A percentile compares a stretch with the other conserved stretches of the same genome.
These are phyloP conservation scores for Fusarium sp. DNA, from an alignment of 2,329 filamentous ascomycete genomes.

Conservation along the genomic window DNA sequence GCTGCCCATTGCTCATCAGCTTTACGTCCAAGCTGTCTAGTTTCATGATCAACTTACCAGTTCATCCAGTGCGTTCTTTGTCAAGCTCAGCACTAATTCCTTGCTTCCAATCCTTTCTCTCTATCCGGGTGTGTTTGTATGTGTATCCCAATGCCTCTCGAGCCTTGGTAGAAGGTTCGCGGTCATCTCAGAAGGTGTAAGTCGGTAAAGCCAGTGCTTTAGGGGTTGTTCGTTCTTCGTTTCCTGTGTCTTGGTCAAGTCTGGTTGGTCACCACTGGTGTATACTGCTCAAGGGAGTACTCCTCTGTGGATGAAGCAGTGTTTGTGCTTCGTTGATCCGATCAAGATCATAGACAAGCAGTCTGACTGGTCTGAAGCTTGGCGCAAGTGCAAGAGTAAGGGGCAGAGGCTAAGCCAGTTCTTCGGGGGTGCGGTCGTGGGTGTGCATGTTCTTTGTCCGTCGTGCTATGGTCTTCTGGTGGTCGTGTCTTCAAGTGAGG, in stretches of 20 bases:
- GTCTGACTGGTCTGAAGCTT: background rate
- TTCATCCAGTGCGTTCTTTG: background rate
- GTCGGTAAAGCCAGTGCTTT: background rate
- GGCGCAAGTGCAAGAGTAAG: background rate
- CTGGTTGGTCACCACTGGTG: background rate
- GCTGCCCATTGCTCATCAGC: background rate
- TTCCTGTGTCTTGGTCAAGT: background rate
- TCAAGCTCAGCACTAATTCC: background rate
- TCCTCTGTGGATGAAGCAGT: background rate
- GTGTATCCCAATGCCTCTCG: background rate
- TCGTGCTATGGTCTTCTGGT: background rate
- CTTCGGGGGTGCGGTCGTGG: background rate
- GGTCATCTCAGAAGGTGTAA: no score
- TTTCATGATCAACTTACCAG: background rate
- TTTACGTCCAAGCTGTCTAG: background rate
- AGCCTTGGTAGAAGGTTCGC: background rate
- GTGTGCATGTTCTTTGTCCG: background rate
- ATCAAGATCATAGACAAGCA: background rate
- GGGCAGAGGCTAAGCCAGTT: background rate
- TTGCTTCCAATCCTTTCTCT: no score
- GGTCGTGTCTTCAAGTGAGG: background rate
- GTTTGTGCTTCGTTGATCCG: background rate
- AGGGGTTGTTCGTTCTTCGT: background rate
- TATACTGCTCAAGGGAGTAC: background rate
- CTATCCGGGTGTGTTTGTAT: fast-evolving